phyloP scores from a whole-genome alignment of 177 flowering plant species.

The Vitis hybrid region DNA sequence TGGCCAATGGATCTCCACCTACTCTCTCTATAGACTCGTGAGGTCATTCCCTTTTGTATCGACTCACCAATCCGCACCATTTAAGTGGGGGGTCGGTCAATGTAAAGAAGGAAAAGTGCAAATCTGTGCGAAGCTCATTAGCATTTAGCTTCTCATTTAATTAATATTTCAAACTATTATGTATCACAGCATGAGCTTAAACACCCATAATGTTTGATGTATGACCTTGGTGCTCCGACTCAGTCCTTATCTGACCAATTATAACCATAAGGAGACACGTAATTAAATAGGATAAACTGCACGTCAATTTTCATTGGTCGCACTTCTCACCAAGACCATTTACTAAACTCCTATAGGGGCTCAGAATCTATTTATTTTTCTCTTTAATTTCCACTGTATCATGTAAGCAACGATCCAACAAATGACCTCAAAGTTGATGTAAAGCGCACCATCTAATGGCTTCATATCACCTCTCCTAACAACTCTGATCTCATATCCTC shows the following conservation, averaged over 20 bases:
- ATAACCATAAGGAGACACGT: neutral
- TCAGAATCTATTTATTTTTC: neutral
- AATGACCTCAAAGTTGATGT: neutral
- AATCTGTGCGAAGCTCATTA: constrained; percentile 2
- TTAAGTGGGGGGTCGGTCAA: neutral
- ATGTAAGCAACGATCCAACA: neutral
- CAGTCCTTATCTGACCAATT: neutral
- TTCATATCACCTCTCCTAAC: neutral
- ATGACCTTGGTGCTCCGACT: constrained; percentile 3
- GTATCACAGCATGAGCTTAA: neutral
- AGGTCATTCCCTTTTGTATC: neutral
- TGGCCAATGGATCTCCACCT: constrained; percentile 16
- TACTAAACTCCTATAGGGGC: neutral
- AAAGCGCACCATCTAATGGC: constrained; percentile 4
- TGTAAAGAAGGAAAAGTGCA: constrained; percentile 5
- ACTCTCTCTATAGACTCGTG: neutral
- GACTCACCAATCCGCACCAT: neutral
- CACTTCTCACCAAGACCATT: neutral
- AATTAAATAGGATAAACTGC: neutral
- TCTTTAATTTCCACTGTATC: too few species aligned
- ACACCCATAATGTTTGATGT: neutral
- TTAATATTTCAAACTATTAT: neutral
- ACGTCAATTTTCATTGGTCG: neutral
- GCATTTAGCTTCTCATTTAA: neutral
- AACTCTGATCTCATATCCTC: neutral